Base-by-base conservation (phyloP, 2,329 filamentous ascomycete species). In the Hypoxylon sp. region DNA sequence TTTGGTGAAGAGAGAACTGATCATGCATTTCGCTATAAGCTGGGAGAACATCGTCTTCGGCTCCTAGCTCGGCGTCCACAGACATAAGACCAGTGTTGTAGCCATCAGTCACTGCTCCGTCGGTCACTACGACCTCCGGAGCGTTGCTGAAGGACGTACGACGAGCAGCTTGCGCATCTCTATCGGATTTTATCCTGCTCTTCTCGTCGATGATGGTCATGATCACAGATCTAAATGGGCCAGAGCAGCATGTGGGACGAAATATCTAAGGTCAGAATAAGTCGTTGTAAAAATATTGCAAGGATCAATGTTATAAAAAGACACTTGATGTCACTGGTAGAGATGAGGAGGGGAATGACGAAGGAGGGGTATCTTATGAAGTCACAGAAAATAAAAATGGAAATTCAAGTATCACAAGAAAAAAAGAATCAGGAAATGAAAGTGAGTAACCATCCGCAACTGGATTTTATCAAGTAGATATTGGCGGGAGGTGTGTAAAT, bases 21-120 rank as follows among this genome's bases (percentile, higher is more conserved):
- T 88, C 83, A 59, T 83, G 83, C 13, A 82, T 78, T 19, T 88
- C 86, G 71, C 88, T 89, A 73, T 91, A 91, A 0, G 87, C 85
- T 1, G 88, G 88, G 22, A 85, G 86, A 5, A 81, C 81, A 17
- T 84, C 83, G 1, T 79, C 74, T 31, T 78, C 77, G 46, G 79
- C 75, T 11, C 80, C 82, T 31, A 86, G 77, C 31, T 81, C 80
- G 2, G 83, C 81, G 29, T 81, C 68, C 47, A 81, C 70, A 19
- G 76, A 73, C 33, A 77, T 70, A 37, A 74, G 70, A 29, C 70
- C 67, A n/a, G 57, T 50, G 33, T 57, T 74, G 69, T 82, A 83
- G 70, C 79, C 80, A 62, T 84, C 81, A 13, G 79, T 78, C 8
- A 81, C 70, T 24, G 80, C 58, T 2, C 14, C 6, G 37, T 17